phyloP scores from a whole-genome alignment of 352 stramenopile genomes.

The Pythium sp. region DNA sequence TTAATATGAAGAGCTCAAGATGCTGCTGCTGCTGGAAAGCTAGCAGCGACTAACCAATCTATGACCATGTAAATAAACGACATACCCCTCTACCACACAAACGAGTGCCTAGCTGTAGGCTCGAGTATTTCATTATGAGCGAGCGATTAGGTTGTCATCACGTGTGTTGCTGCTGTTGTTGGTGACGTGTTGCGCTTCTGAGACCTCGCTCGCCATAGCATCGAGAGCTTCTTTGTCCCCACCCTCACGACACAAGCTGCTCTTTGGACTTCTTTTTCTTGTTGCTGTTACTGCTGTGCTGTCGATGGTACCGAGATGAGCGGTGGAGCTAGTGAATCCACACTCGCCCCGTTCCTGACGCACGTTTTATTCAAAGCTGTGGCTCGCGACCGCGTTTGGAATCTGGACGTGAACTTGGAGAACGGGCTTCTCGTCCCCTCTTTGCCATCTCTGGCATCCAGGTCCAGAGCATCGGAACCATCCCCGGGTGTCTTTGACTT shows the following conservation, averaged over 20 bases:
- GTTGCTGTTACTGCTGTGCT: not conserved
- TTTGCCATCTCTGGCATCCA: not conserved
- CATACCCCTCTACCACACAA: not conserved
- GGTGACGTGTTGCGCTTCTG: slow-evolving; percentile 1
- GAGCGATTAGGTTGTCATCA: too few species aligned
- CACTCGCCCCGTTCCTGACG: not conserved
- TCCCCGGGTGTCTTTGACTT: not conserved
- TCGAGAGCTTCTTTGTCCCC: not conserved
- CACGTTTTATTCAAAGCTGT: not conserved
- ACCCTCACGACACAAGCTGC: not conserved
- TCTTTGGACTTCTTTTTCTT: not conserved
- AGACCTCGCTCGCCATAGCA: not conserved
- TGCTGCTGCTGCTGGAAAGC: slow-evolving; percentile 4
- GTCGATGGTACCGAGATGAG: not conserved
- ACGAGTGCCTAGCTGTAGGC: too few species aligned
- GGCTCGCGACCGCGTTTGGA: not conserved
- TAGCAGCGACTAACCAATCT: not conserved
- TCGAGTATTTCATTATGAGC: too few species aligned
- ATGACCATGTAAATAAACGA: slow-evolving; percentile 19
- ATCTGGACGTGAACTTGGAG: not conserved
- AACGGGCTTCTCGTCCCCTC: not conserved
- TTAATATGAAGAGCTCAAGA: slow-evolving; percentile 7
- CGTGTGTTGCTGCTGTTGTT: not conserved
- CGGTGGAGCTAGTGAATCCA: not conserved
- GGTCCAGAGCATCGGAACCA: not conserved